These are phyloP conservation scores for Aspergillus neotritici DNA, from an alignment of 2,329 filamentous ascomycete species.

Conservation along the genomic window DNA sequence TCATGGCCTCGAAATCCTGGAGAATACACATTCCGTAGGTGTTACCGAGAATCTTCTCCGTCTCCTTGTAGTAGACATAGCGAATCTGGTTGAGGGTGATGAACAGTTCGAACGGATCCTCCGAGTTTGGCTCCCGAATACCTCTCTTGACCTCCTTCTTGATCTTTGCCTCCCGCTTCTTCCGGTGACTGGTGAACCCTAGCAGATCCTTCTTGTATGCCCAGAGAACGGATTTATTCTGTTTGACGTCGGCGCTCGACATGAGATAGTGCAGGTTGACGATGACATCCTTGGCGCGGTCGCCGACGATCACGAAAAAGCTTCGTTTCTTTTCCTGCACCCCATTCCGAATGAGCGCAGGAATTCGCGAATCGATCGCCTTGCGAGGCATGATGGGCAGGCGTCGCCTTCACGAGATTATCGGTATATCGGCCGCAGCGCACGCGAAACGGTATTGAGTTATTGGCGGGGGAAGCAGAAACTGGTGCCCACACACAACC, in stretches of 20 bases:
- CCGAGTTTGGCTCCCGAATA: slow-evolving; percentile 81
- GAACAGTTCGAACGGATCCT: slow-evolving; percentile 96
- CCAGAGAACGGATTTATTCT: slow-evolving; percentile 96
- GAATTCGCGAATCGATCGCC: slow-evolving; percentile 78
- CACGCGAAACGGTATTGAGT: background rate
- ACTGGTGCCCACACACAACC: background rate
- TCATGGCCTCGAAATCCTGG: slow-evolving; percentile 96
- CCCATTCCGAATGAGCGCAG: slow-evolving; percentile 84
- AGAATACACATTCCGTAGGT: slow-evolving; percentile 98
- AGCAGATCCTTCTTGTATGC: slow-evolving; percentile 97
- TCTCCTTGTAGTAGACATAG: slow-evolving; percentile 99
- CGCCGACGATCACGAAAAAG: slow-evolving; percentile 95
- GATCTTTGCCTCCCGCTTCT: slow-evolving; percentile 97
- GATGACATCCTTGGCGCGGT: slow-evolving; percentile 92
- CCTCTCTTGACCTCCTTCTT: slow-evolving; percentile 97
- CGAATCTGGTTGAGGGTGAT: slow-evolving; percentile 94
- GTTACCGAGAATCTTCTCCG: slow-evolving; percentile 95
- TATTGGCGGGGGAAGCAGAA: background rate
- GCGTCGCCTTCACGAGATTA: slow-evolving; percentile 1
- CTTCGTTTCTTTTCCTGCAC: slow-evolving; percentile 92
- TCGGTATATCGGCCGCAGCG: background rate
- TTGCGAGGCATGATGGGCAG: slow-evolving; percentile 38
- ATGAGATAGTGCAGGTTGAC: slow-evolving; percentile 93
- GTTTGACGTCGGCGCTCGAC: slow-evolving; percentile 80
- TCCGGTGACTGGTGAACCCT: slow-evolving; percentile 90